Percentiles rank a stretch among this genome's conserved stretches.
These are phyloP conservation scores for Urostyla sp. DNA, from an alignment of 73 alveolate species.

Conservation along the genomic window DNA sequence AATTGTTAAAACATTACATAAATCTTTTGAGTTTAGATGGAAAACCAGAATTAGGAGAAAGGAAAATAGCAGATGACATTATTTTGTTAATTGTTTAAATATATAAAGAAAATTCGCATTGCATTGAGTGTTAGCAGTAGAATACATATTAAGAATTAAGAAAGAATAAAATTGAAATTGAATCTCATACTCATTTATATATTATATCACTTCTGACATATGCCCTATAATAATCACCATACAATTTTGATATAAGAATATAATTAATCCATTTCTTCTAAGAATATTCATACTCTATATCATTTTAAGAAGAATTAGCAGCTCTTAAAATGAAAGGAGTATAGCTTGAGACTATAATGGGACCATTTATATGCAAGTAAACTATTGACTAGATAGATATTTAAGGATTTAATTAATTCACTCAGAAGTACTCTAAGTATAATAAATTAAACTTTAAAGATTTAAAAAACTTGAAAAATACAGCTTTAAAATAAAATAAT, in stretches of 20 bases:
- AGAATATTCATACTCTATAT: not conserved
- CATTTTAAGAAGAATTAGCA: conserved; percentile 8
- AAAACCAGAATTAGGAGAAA: conserved; percentile 63
- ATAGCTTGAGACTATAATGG: conserved; percentile 41
- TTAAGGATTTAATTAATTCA: not conserved
- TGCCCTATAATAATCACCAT: conserved; percentile 15
- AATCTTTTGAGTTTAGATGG: conserved; percentile 31
- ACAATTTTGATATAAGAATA: conserved; percentile 35
- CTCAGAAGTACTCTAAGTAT: conserved; percentile 28
- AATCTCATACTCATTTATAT: not conserved
- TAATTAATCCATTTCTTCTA: not conserved
- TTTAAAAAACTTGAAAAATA: conserved; percentile 10
- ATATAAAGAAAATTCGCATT: not conserved
- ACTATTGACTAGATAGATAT: not conserved
- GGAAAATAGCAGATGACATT: conserved; percentile 54
- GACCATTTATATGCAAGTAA: not conserved
- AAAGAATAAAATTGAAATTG: not conserved
- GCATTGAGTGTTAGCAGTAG: not conserved
- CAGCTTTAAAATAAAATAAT: conserved; percentile 14
- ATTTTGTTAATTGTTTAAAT: conserved; percentile 13
- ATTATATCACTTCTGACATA: not conserved
- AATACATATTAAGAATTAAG: not conserved
- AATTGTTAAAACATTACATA: not conserved
- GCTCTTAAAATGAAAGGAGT: conserved; percentile 40
- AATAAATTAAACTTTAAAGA: conserved; percentile 23